Percentiles rank a stretch among this genome's conserved stretches.
phyloP scores from a whole-genome alignment of 2,329 filamentous ascomycete genomes.

The Periglandula ipomoeae region DNA sequence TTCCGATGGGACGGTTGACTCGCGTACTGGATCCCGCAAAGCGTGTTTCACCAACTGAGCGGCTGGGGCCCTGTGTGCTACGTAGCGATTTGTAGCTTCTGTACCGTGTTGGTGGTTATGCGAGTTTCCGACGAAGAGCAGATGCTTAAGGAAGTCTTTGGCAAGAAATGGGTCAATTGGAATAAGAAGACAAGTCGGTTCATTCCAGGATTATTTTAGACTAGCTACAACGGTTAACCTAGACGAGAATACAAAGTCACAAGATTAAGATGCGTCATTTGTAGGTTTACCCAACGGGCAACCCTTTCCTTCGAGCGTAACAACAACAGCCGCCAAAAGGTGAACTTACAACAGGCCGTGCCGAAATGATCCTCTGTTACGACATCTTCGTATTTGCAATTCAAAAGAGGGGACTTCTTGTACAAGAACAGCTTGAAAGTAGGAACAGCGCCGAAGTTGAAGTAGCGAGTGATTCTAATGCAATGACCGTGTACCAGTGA shows the following conservation, averaged over 20 bases:
- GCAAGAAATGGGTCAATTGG: conserved; percentile 38
- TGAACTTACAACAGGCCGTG: too few relatives aligned
- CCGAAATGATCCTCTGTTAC: too few relatives aligned
- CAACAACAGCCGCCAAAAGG: too few relatives aligned
- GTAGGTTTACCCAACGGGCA: too few relatives aligned
- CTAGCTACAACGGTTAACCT: background rate
- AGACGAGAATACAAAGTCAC: background rate
- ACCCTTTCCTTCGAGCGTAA: too few relatives aligned
- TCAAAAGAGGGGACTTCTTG: too few relatives aligned
- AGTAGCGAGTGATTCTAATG: too few relatives aligned
- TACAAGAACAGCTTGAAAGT: too few relatives aligned
- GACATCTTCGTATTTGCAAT: too few relatives aligned
- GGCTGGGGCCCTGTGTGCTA: conserved; percentile 3
- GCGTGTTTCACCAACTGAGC: conserved; percentile 7
- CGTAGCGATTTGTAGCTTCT: background rate
- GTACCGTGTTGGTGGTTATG: conserved; percentile 4
- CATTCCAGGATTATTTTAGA: conserved; percentile 25
- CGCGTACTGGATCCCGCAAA: conserved; percentile 28
- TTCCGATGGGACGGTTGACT: conserved; percentile 27
- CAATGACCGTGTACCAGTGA: too few relatives aligned
- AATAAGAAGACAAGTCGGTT: conserved; percentile 37
- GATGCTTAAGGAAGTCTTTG: conserved; percentile 39
- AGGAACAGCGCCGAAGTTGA: too few relatives aligned
- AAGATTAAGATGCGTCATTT: background rate
- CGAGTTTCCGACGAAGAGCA: conserved; percentile 39